Evolutionary conservation across 2,329 filamentous ascomycete species (phyloP).

Genomic region (Bipolaris gigantea): DNA sequence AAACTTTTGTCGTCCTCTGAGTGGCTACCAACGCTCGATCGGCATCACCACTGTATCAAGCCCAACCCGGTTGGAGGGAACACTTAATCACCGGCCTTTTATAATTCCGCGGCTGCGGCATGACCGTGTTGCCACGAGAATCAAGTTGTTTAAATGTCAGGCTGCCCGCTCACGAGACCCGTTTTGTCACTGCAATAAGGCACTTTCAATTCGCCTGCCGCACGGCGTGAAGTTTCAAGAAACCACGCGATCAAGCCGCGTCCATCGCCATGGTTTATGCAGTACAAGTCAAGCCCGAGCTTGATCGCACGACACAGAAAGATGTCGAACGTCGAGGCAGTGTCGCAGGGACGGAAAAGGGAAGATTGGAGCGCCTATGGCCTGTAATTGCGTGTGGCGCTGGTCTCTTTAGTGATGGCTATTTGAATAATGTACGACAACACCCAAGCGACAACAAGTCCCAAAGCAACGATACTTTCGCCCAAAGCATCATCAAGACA

Average conservation of each 20-base stretch:
- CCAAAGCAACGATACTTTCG: conserved; percentile 1
- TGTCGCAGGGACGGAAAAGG: conserved; percentile 36
- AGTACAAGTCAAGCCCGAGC: conserved; percentile 1
- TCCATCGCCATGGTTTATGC: conserved; percentile 18
- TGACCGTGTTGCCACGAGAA: background rate
- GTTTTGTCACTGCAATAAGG: background rate
- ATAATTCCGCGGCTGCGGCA: background rate
- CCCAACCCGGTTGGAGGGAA: conserved; percentile 1
- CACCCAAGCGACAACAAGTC: conserved; percentile 8
- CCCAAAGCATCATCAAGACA: conserved; percentile 4
- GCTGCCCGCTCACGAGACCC: background rate
- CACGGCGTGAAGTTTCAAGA: background rate
- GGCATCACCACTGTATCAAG: background rate
- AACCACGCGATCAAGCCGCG: background rate
- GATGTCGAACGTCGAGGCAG: conserved; percentile 30
- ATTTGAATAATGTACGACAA: conserved; percentile 74
- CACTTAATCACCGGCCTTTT: conserved; percentile 13
- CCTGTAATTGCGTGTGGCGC: conserved; percentile 87
- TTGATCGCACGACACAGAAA: conserved; percentile 5
- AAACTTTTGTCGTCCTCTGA: conserved; percentile 1
- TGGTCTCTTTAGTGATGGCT: conserved; percentile 88
- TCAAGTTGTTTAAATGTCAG: background rate
- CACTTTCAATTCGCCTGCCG: background rate
- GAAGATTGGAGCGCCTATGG: conserved; percentile 55
- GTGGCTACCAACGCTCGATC: background rate